These are phyloP conservation scores for Suillus luteus DNA, from an alignment of 768 basidiomycete species.

Conservation along the genomic window DNA sequence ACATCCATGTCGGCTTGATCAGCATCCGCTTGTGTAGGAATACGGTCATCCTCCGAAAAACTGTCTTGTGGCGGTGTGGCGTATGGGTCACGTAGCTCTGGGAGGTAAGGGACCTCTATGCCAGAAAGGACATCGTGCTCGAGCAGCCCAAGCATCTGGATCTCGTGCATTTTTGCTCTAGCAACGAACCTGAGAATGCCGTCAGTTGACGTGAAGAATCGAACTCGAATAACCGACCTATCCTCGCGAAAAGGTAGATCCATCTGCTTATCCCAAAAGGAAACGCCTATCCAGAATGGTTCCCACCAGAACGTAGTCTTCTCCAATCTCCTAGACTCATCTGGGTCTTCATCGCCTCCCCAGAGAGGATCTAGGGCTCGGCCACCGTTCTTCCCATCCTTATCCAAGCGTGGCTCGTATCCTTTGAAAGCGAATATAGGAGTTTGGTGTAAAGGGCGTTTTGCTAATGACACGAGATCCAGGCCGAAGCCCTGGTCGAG, in stretches of 20 bases:
- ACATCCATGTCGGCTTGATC: constrained; percentile 75
- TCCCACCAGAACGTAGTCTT: constrained; percentile 84
- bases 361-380: constrained; percentile 71
- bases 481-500: constrained; percentile 91
- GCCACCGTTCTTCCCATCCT: constrained; percentile 45
- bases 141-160: constrained; percentile 90
- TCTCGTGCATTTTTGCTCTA: constrained; percentile 96
- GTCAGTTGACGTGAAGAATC: constrained; percentile 5
- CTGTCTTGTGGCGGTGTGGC: constrained; percentile 37
- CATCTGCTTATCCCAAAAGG: constrained; percentile 88
- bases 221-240: constrained; percentile 45
- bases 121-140: constrained; percentile 90
- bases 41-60: constrained; percentile 36
- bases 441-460: constrained; percentile 89
- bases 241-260: constrained; percentile 80
- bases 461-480: constrained; percentile 86
- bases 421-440: constrained; percentile 91
- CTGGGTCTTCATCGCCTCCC: constrained; percentile 61
- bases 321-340: constrained; percentile 36
- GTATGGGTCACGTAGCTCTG: constrained; percentile 39
- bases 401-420: constrained; percentile 56
- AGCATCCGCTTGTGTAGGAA: constrained; percentile 55
- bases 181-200: constrained; percentile 73
- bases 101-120: constrained; percentile 83
- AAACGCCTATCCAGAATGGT: constrained; percentile 81